Conservation (phyloP, 495 filamentous ascomycete species). For the Lepidopterella palustris region DNA sequence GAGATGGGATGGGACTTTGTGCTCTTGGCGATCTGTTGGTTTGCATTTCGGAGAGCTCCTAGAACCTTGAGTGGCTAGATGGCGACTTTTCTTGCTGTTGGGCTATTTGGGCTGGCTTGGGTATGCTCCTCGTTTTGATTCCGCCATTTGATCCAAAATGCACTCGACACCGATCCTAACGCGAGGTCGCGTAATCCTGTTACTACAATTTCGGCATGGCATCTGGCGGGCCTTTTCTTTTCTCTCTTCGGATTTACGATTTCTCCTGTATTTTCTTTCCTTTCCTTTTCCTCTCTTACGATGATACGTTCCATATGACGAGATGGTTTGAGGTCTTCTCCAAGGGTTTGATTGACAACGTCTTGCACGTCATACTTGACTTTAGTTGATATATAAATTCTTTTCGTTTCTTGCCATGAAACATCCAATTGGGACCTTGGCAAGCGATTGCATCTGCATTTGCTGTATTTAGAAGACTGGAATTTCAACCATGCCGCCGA, state of each 20-base stretch:
- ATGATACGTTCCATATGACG: neutral
- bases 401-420: no score
- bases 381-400: neutral
- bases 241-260: neutral
- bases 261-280: neutral
- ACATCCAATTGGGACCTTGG: no score
- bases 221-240: neutral
- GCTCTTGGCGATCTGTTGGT: no score
- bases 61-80: no score
- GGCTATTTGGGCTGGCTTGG: neutral
- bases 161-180: neutral
- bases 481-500: no score
- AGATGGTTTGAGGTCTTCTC: neutral
- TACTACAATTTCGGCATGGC: neutral
- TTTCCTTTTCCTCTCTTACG: neutral
- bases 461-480: no score
- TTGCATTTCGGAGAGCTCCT: no score
- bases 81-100: no score
- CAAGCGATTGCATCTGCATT: no score
- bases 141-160: neutral
- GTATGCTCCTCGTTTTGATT: neutral
- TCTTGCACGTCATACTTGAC: neutral
- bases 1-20: neutral
- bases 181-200: neutral
- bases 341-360: neutral